phyloP scores from a whole-genome alignment of 148 eudicot species.

The Amaranthus cruentus region DNA sequence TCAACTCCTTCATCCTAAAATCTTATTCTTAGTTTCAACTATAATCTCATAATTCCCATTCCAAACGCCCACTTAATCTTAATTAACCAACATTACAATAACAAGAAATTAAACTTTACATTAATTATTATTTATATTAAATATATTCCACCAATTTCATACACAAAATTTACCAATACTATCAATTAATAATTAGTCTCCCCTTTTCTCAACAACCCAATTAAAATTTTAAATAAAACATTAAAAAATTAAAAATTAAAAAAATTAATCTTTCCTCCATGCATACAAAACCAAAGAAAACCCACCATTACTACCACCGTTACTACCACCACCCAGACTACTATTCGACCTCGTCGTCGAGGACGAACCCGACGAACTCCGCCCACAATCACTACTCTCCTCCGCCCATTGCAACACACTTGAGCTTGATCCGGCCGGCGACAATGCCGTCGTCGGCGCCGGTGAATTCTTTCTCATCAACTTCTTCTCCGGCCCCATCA shows the following conservation, averaged over 20 bases:
- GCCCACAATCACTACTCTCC: conserved; percentile 59
- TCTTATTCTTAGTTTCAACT: too few relatives aligned
- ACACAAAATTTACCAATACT: not conserved
- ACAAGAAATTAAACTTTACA: too few relatives aligned
- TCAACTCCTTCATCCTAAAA: too few relatives aligned
- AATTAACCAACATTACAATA: too few relatives aligned
- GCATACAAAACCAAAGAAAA: conserved; percentile 63
- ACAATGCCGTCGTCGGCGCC: conserved; percentile 19
- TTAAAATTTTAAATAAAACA: not conserved
- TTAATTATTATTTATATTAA: not conserved
- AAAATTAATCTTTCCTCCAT: conserved; percentile 42
- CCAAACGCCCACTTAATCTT: too few relatives aligned
- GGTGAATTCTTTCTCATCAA: conserved; percentile 49
- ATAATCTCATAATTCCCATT: too few relatives aligned
- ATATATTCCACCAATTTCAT: not conserved
- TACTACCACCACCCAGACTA: conserved; percentile 31
- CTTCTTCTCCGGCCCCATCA: conserved; percentile 61
- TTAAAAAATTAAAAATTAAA: not conserved
- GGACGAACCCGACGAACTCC: conserved; percentile 52
- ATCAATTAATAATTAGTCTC: not conserved
- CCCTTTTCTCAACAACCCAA: not conserved
- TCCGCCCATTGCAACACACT: conserved; percentile 72
- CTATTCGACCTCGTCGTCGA: conserved; percentile 39
- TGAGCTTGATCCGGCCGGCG: conserved; percentile 50
- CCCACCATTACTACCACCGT: conserved; percentile 38